These are phyloP conservation scores for Trichoderma gracile DNA, from an alignment of 2,329 filamentous ascomycete species.

Conservation along the genomic window DNA sequence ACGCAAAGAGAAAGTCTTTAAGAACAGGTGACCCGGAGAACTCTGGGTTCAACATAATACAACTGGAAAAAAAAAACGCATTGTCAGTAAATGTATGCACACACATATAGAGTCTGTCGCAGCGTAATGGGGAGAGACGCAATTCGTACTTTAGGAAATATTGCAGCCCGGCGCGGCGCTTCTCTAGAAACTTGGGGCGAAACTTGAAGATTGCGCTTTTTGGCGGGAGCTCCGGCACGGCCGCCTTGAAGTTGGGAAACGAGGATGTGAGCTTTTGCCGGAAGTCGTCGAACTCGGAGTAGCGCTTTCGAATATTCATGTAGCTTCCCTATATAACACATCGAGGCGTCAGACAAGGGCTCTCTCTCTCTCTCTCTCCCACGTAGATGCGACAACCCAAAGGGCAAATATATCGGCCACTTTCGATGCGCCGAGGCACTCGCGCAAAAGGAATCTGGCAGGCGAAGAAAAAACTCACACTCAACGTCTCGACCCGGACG, in stretches of 20 bases:
- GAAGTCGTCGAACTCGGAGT: slow-evolving; percentile 91
- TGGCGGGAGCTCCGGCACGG: slow-evolving; percentile 86
- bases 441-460: background rate
- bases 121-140: background rate
- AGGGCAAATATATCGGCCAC: background rate
- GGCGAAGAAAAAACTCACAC: slow-evolving; percentile 53
- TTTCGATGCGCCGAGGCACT: background rate
- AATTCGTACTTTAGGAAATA: slow-evolving; percentile 86
- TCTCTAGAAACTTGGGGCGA: slow-evolving; percentile 80
- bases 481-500: slow-evolving; percentile 81
- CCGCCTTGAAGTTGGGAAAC: slow-evolving; percentile 80
- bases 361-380: background rate
- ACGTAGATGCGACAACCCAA: background rate
- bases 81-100: background rate
- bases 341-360: background rate
- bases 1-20: slow-evolving; percentile 83
- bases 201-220: slow-evolving; percentile 92
- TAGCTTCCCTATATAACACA: slow-evolving; percentile 51
- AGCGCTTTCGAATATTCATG: slow-evolving; percentile 69
- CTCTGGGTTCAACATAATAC: slow-evolving; percentile 87
- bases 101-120: too few relatives aligned
- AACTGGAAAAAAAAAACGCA: slow-evolving; percentile 52
- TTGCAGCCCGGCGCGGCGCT: slow-evolving; percentile 75
- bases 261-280: slow-evolving; percentile 70
- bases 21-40: slow-evolving; percentile 89